Evolutionary conservation across 768 basidiomycete genomes (phyloP).

Genomic region (Tremella fuciformis): DNA sequence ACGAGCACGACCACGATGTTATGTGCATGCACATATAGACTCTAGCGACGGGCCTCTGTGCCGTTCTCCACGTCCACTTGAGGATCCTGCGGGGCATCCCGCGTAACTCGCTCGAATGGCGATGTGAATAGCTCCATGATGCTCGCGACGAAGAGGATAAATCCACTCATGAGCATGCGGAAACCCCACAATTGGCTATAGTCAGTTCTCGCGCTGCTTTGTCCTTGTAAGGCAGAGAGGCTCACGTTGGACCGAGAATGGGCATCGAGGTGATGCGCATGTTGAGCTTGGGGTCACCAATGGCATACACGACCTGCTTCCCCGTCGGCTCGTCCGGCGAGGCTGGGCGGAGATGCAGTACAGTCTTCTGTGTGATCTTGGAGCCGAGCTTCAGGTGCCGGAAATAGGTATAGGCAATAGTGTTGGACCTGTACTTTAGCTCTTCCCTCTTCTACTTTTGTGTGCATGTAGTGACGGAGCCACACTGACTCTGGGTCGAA

Average conservation of each 20-base stretch:
- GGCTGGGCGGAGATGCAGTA: conserved; percentile 2
- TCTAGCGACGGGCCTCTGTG: too few relatives aligned
- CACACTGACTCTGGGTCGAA: conserved; percentile 9
- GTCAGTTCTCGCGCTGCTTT: neutral
- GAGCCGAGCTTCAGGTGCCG: conserved; percentile 13
- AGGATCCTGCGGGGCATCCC: too few relatives aligned
- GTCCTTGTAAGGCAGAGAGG: neutral
- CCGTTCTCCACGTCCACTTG: too few relatives aligned
- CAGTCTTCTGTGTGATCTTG: conserved; percentile 9
- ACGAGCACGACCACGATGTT: too few relatives aligned
- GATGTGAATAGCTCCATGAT: neutral
- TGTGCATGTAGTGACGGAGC: neutral
- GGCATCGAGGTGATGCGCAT: conserved; percentile 2
- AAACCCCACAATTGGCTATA: conserved; percentile 2
- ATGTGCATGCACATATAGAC: too few relatives aligned
- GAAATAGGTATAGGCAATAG: conserved; percentile 13
- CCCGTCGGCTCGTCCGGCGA: neutral
- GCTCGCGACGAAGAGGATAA: neutral
- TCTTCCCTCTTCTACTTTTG: neutral
- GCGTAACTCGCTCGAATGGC: too few relatives aligned
- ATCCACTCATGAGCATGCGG: conserved; percentile 1
- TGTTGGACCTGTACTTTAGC: conserved; percentile 5
- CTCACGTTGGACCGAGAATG: neutral
- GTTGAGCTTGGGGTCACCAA: conserved; percentile 3
- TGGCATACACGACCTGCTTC: neutral